Conservation (phyloP, 2,329 filamentous ascomycete genomes). For the Didymella pinodella region DNA sequence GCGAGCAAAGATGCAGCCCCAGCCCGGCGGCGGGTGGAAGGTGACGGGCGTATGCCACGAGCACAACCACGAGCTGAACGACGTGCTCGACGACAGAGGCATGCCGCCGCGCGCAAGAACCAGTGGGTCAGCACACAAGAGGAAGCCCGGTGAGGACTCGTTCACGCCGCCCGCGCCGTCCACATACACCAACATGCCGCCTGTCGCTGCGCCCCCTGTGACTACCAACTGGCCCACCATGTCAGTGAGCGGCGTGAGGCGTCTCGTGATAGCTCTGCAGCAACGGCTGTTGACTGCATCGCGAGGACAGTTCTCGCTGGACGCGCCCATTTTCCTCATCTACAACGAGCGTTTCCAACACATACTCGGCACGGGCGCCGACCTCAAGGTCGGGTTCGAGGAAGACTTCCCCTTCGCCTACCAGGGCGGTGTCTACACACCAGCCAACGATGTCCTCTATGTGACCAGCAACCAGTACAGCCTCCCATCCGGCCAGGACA, state of each 20-base stretch:
- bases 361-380: constrained; percentile 20
- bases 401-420: constrained; percentile 74
- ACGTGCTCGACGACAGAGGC: constrained; percentile 22
- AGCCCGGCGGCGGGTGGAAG: constrained; percentile 23
- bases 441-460: constrained; percentile 44
- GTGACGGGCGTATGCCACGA: constrained; percentile 17
- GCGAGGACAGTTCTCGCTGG: constrained; percentile 11
- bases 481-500: constrained; percentile 27
- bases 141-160: constrained; percentile 2
- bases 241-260: constrained; percentile 18
- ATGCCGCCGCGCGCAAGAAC: constrained; percentile 25
- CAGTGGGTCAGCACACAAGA: constrained; percentile 1
- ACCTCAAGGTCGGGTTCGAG: constrained; percentile 25
- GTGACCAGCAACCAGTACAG: constrained; percentile 51
- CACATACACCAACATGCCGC: constrained; percentile 15
- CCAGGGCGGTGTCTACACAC: constrained; percentile 56
- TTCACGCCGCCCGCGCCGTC: constrained; percentile 17
- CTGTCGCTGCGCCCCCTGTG: constrained; percentile 1
- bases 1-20: constrained; percentile 24
- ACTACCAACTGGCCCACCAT: constrained; percentile 19
- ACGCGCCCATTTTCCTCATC: constrained; percentile 20
- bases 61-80: constrained; percentile 24
- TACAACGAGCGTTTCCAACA: constrained; percentile 22
- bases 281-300: constrained; percentile 22
- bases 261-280: constrained; percentile 17